Evolutionary conservation across 2,329 filamentous ascomycete species (phyloP), one percentile per base, ranked within the genome.

Genomic region (Neonectria neomacrospora): DNA sequence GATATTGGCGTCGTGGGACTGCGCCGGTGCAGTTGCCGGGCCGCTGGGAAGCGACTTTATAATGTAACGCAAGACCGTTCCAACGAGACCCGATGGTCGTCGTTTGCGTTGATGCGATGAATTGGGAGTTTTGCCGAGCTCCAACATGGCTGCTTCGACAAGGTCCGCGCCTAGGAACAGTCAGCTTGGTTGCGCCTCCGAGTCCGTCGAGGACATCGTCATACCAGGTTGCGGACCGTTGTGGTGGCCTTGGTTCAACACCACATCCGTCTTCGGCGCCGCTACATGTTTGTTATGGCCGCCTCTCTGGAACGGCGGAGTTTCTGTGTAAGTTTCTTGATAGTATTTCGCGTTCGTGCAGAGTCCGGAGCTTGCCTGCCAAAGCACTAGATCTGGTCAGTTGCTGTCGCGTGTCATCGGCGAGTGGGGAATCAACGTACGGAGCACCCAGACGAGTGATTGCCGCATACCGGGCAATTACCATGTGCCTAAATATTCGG

Each of bases 31-130:
- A 34, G 78, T 82, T 47, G 80, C 80, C 30, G 83, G 82, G 32
- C 86, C 73, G 26, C 80, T 85, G 10, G 86, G 85, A 5, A 87
- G 78, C 3, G 81, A 78, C 66, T 83, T 83, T 28, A 84, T 66
- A 41, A 81, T 77, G 66, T 85, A 80, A 47, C 81, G 80, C 18
- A 84, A 69, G 9, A 80, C 66, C 2, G 77, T 78, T 28, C 79
- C 80, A 16, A 80, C 54, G 11, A 88, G 73, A 54, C 86, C 80
- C 11, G 78, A 74, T 42, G 80, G 78, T 60, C 81, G 82, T 68
- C 79, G 81, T 37, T 78, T 76, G 63, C 81, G 80, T 63, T 80
- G 76, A 64, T 82, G 80, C 4, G 78, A 73, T 12, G 81, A 78
- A n/a, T 78, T 76, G 28, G 85, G 81, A 16, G 86, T 78, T 71